These are phyloP conservation scores for Penicillium sp. DNA, from an alignment of 2,329 filamentous ascomycete species.

Conservation along the genomic window DNA sequence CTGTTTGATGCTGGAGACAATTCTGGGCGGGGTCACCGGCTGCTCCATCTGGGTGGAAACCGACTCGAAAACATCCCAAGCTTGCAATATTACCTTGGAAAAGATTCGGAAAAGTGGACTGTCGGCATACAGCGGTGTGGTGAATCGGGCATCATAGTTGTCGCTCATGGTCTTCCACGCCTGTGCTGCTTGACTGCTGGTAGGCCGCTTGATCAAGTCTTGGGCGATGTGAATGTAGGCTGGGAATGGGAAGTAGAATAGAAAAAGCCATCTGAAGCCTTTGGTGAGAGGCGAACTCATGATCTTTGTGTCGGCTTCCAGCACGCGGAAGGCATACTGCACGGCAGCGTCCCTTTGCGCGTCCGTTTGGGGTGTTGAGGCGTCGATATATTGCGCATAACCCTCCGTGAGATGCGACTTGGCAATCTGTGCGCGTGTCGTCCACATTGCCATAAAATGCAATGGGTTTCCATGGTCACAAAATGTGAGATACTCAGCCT, in stretches of 20 bases:
- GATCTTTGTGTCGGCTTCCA: conserved; percentile 49
- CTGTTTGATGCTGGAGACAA: conserved; percentile 31
- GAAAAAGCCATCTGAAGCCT: conserved; percentile 44
- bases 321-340: conserved; percentile 35
- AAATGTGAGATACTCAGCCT: conserved; percentile 48
- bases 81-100: conserved; percentile 39
- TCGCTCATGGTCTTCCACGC: conserved; percentile 49
- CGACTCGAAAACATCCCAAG: conserved; percentile 39
- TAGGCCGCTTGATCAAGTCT: conserved; percentile 42
- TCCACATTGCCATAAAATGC: conserved; percentile 51
- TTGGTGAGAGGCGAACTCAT: conserved; percentile 43
- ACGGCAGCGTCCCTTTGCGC: conserved; percentile 32
- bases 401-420: conserved; percentile 52
- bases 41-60: conserved; percentile 12
- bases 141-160: conserved; percentile 44
- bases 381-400: conserved; percentile 34
- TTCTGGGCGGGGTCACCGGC: conserved; percentile 22
- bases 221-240: conserved; percentile 50
- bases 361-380: conserved; percentile 1
- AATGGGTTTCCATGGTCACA: conserved; percentile 44
- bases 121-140: conserved; percentile 1
- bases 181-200: conserved; percentile 29
- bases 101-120: conserved; percentile 34
- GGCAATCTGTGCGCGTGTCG: conserved; percentile 46
- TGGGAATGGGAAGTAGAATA: conserved; percentile 50